phyloP scores from a whole-genome alignment of 1,139 yeast genomes.

The Lodderomyces margitis region DNA sequence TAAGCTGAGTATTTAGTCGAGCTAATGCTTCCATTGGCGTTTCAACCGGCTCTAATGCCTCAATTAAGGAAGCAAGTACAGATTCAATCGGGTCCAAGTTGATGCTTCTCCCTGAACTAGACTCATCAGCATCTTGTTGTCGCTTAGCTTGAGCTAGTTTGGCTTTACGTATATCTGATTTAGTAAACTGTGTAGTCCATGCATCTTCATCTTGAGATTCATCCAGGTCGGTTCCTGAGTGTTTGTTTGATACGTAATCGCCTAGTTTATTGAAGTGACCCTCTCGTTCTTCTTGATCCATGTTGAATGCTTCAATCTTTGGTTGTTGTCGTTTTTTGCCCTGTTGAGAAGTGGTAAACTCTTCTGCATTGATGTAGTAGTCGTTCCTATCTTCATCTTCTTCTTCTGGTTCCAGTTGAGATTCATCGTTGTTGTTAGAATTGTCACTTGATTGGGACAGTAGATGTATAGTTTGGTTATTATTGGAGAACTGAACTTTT shows the following conservation, averaged over 20 bases:
- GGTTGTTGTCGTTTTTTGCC: conserved; percentile 15
- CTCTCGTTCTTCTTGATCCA: conserved; percentile 54
- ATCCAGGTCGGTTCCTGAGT: conserved; percentile 31
- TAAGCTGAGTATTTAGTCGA: conserved; percentile 31
- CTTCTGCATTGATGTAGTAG: conserved; percentile 19
- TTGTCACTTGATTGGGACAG: background rate
- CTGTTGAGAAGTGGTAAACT: conserved; percentile 10
- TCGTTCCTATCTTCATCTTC: conserved; percentile 11
- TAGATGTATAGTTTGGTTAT: background rate
- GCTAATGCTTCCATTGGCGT: conserved; percentile 62
- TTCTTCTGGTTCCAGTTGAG: background rate
- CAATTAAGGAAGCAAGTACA: conserved; percentile 38
- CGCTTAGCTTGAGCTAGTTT: conserved; percentile 36
- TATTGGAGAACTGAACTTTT: background rate
- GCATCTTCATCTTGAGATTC: conserved; percentile 42
- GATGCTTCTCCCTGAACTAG: conserved; percentile 1
- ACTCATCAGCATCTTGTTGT: conserved; percentile 15
- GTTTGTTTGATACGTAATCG: conserved; percentile 47
- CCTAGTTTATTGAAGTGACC: conserved; percentile 67
- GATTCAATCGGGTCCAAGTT: conserved; percentile 19
- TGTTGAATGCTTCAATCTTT: conserved; percentile 60
- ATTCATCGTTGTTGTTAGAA: conserved; percentile 2
- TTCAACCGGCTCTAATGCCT: conserved; percentile 56
- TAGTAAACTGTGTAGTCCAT: conserved; percentile 48
- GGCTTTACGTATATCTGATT: conserved; percentile 49